A percentile compares a stretch with the other conserved stretches of the same genome.
These are phyloP conservation scores for Ophiostoma ips DNA, from an alignment of 2,329 filamentous ascomycete genomes.

Conservation along the genomic window DNA sequence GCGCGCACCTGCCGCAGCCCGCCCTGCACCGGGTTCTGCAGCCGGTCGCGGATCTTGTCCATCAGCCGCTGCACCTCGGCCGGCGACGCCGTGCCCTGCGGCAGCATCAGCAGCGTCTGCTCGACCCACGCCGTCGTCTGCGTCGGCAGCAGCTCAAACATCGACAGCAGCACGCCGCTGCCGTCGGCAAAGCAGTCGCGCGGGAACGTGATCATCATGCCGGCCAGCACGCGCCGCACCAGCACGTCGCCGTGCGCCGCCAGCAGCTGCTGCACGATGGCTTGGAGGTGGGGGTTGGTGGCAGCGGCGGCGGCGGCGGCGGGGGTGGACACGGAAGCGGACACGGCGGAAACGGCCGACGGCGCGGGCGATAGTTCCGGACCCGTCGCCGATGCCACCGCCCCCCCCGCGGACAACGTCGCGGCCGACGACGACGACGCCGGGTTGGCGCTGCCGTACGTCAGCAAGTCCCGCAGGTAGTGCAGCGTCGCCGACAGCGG, in stretches of 20 bases:
- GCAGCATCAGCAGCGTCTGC: constrained; percentile 69
- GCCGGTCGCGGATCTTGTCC: constrained; percentile 61
- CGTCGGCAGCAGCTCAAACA: constrained; percentile 76
- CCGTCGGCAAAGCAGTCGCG: constrained; percentile 91
- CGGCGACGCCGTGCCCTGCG: constrained; percentile 64
- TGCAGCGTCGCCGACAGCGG: constrained; percentile 84
- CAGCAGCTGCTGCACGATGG: constrained; percentile 60
- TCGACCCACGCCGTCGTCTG: constrained; percentile 74
- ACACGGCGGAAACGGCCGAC: too few relatives aligned
- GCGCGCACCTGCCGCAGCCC: constrained; percentile 64
- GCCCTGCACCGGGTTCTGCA: constrained; percentile 17
- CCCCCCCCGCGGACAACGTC: not conserved
- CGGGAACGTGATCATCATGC: constrained; percentile 99
- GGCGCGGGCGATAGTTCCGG: too few relatives aligned
- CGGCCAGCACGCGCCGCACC: constrained; percentile 79
- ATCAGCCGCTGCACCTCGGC: constrained; percentile 71
- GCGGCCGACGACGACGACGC: constrained; percentile 35
- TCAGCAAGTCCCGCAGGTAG: constrained; percentile 81
- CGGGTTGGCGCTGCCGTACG: constrained; percentile 68
- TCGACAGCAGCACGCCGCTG: constrained; percentile 74
- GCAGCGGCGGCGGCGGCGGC: too few relatives aligned
- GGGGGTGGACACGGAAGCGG: too few relatives aligned
- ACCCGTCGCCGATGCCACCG: not conserved
- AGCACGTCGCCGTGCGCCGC: constrained; percentile 58
- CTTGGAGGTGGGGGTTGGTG: constrained; percentile 48